phyloP scores from a whole-genome alignment of 345 rosid genomes.

The Bruguiera sexangula region DNA sequence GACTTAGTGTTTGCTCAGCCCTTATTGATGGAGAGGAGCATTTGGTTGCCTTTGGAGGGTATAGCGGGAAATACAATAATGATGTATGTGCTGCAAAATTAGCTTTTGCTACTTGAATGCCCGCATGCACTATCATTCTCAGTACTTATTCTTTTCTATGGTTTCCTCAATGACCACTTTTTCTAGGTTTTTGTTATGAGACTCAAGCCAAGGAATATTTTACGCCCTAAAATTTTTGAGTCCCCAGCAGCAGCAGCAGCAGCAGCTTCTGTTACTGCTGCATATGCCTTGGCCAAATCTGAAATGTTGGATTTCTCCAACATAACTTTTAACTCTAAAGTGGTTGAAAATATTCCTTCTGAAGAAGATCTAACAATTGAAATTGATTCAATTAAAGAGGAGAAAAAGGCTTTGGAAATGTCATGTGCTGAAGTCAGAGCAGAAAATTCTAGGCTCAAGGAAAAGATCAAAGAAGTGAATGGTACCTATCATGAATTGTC shows the following conservation, averaged over 20 bases:
- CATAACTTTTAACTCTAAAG: conserved; percentile 38
- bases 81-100: conserved; percentile 46
- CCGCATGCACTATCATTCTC: background rate
- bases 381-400: conserved; percentile 61
- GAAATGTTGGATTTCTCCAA: conserved; percentile 56
- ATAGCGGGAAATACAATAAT: conserved; percentile 88
- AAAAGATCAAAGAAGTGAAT: conserved; percentile 72
- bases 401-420: conserved; percentile 53
- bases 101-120: conserved; percentile 1
- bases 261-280: conserved; percentile 96
- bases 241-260: conserved; percentile 99
- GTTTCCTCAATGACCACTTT: conserved; percentile 11
- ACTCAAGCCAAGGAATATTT: conserved; percentile 61
- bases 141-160: conserved; percentile 3
- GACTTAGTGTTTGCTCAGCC: conserved; percentile 79
- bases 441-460: conserved; percentile 59
- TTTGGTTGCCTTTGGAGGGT: conserved; percentile 96
- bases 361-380: conserved; percentile 41
- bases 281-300: conserved; percentile 86
- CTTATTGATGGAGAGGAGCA: conserved; percentile 56
- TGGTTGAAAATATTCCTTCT: conserved; percentile 28
- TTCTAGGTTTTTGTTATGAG: conserved; percentile 72
- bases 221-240: conserved; percentile 71
- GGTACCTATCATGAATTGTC: conserved; percentile 66
- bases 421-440: conserved; percentile 52